phyloP scores from a whole-genome alignment of 345 rosid genomes.

The Ceriops zippeliana region DNA sequence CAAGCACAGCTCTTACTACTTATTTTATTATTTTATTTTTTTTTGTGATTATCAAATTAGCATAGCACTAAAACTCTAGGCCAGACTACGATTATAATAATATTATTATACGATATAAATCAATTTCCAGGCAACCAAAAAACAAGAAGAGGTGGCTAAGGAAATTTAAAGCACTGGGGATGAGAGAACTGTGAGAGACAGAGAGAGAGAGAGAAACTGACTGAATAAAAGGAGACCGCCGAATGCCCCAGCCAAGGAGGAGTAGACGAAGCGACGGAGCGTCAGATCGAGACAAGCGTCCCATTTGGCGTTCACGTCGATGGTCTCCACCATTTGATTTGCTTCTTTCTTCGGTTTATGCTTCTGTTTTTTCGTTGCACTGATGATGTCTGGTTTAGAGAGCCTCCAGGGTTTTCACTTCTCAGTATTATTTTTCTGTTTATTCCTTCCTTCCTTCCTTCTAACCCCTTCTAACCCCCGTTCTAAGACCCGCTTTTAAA shows the following conservation, averaged over 20 bases:
- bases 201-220: conserved; percentile 24
- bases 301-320: conserved; percentile 62
- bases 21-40: too few relatives aligned
- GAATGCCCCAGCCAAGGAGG: conserved; percentile 76
- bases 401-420: background rate
- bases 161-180: background rate
- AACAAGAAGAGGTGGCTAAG: too few relatives aligned
- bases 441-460: background rate
- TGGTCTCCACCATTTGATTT: conserved; percentile 14
- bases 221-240: conserved; percentile 87
- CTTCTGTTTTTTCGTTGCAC: too few relatives aligned
- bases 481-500: too few relatives aligned
- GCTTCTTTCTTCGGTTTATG: background rate
- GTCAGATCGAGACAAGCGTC: conserved; percentile 88
- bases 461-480: too few relatives aligned
- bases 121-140: too few relatives aligned
- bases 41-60: too few relatives aligned
- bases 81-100: too few relatives aligned
- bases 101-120: too few relatives aligned
- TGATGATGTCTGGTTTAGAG: too few relatives aligned
- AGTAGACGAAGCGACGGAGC: conserved; percentile 73
- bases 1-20: too few relatives aligned
- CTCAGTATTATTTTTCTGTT: background rate
- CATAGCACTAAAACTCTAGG: too few relatives aligned
- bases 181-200: background rate